These are phyloP conservation scores for Erigeron philadelphicus DNA, from an alignment of 140 eudicot species.

Conservation along the genomic window DNA sequence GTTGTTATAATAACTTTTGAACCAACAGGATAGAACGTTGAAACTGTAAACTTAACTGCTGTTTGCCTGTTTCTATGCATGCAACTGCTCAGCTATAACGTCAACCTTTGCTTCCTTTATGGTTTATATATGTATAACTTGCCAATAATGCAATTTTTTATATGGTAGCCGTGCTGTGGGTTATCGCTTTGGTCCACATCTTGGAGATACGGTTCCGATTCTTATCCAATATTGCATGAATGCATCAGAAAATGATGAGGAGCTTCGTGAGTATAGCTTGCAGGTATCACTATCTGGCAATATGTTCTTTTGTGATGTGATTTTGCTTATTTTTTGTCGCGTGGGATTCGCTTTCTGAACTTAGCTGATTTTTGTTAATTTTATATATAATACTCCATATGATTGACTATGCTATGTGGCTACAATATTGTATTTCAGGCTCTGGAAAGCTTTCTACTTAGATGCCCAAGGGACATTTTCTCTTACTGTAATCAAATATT, in stretches of 20 bases:
- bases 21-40: background rate
- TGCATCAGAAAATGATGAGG: constrained; percentile 98
- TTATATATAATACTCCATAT: background rate
- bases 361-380: background rate
- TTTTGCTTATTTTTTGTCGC: background rate
- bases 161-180: constrained; percentile 89
- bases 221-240: constrained; percentile 71
- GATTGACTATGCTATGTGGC: constrained; percentile 13
- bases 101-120: background rate
- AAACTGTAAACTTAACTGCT: background rate
- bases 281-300: constrained; percentile 50
- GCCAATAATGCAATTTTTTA: constrained; percentile 7
- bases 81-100: background rate
- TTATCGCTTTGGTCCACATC: constrained; percentile 96
- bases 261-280: constrained; percentile 97
- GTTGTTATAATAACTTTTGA: background rate
- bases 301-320: background rate
- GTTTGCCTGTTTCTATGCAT: background rate
- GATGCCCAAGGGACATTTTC: constrained; percentile 93
- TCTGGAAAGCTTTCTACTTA: constrained; percentile 81
- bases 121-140: constrained; percentile 8
- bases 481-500: constrained; percentile 76
- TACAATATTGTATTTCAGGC: constrained; percentile 53
- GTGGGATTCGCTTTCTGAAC: background rate
- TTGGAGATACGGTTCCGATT: constrained; percentile 91